These are phyloP conservation scores for Linderina pennispora DNA, from an alignment of 192 early-diverging fungal species.

Conservation along the genomic window DNA sequence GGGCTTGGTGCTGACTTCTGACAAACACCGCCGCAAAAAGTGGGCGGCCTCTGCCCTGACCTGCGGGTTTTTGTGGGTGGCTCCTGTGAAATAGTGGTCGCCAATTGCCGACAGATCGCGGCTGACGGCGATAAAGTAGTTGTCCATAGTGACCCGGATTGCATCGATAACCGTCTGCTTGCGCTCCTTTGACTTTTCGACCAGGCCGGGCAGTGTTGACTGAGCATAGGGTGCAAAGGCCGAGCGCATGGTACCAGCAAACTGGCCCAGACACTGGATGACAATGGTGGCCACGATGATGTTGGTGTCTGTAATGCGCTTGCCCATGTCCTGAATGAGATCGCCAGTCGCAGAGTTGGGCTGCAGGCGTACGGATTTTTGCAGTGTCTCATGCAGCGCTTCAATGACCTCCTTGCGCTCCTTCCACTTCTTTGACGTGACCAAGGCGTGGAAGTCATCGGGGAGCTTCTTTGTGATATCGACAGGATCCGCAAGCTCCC, in stretches of 20 bases:
- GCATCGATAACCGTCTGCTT: slow-evolving; percentile 87
- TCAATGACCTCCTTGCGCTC: slow-evolving; percentile 92
- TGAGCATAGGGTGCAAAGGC: slow-evolving; percentile 74
- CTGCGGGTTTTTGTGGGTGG: slow-evolving; percentile 92
- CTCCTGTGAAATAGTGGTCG: slow-evolving; percentile 65
- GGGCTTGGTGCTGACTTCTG: slow-evolving; percentile 61
- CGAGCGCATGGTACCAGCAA: slow-evolving; percentile 75
- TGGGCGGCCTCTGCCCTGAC: slow-evolving; percentile 70
- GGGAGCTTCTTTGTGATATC: slow-evolving; percentile 86
- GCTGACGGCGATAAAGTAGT: slow-evolving; percentile 64
- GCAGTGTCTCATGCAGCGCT: slow-evolving; percentile 47
- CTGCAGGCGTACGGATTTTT: slow-evolving; percentile 37
- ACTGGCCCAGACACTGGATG: slow-evolving; percentile 73
- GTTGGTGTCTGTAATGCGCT: slow-evolving; percentile 84
- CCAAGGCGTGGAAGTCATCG: slow-evolving; percentile 63
- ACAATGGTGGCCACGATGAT: slow-evolving; percentile 74
- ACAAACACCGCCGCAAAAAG: slow-evolving; percentile 69
- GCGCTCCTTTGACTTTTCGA: slow-evolving; percentile 95
- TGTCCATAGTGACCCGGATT: slow-evolving; percentile 72
- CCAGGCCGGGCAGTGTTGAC: slow-evolving; percentile 58
- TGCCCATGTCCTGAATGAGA: slow-evolving; percentile 73
- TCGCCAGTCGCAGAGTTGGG: slow-evolving; percentile 58
- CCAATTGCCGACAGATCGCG: slow-evolving; percentile 54
- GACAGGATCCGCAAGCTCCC: slow-evolving; percentile 83
- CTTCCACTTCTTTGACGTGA: slow-evolving; percentile 85